Base-by-base conservation (phyloP, 345 rosid genomes). In the Citrus australasica region DNA sequence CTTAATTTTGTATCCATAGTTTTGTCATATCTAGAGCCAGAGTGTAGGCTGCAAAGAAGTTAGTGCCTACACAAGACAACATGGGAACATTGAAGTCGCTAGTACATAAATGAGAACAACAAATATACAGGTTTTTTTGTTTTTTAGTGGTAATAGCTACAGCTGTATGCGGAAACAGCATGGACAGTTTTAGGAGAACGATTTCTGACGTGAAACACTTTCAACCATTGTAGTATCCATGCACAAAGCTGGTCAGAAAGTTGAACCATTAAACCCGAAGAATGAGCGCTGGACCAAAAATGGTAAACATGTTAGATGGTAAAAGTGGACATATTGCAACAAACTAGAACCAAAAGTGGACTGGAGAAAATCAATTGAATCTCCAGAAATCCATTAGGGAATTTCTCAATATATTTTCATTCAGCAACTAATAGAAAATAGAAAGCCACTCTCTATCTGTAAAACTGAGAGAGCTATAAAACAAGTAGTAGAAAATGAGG, bases 181-280 rank as follows among this genome's bases (percentile, higher is more conserved):
- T 3, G 9, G 33, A 70, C 61, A 16, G 7, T 30, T 32, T 19
- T 19, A 53, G 42, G 1, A 51, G 40, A n/a, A 51, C 30, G 61
- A 48, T 62, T 73, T 33, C 42, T 24, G 11, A 46, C 4, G 46
- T 9, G 32, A 25, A 33, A 58, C 13, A 11, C 11, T 24, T 67
- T 65, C 9, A 68, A 51, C 2, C 4, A 13, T 25, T 56, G 68
- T 21, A 30, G 28, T 6, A 58, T 19, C 30, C 37, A 51, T 32
- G n/a, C 35, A 6, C 38, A 33, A 19, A 74, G 76, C 75, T 61
- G 28, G 22, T 91, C 86, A 92, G 90, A 92, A 92, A 14, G 95
- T 94, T 62, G 94, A 89, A 78, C 94, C 98, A 25, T 91, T 92
- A 73, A 84, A 93, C 71, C 98, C 97, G 22, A 92, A 80, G 88